Evolutionary conservation across 139 green algal genomes (phyloP).

Genomic region (Ostreobium quekettii): DNA sequence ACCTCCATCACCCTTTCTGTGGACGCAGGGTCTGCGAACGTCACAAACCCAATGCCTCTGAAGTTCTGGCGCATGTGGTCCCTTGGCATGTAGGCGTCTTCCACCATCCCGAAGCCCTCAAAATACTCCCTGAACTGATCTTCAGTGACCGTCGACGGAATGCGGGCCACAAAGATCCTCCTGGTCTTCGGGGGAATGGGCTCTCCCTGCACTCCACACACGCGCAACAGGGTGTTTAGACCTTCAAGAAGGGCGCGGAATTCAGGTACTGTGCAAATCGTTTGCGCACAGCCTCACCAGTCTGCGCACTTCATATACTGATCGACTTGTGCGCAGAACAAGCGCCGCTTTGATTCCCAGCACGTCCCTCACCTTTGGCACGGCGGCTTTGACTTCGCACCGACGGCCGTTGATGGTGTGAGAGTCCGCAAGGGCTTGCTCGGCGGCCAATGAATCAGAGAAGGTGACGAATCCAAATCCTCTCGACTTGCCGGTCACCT

Average conservation of each 20-base stretch:
- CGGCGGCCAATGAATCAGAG: slow-evolving; percentile 29
- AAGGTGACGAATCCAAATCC: slow-evolving; percentile 69
- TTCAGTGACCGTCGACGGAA: slow-evolving; percentile 66
- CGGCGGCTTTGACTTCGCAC: slow-evolving; percentile 66
- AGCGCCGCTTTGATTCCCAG: too few relatives aligned
- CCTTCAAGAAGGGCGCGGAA: too few relatives aligned
- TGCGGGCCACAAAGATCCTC: slow-evolving; percentile 81
- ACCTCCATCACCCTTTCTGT: slow-evolving; percentile 55
- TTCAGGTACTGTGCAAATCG: too few relatives aligned
- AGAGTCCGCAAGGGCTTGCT: slow-evolving; percentile 32
- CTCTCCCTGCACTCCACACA: slow-evolving; percentile 16
- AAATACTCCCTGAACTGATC: slow-evolving; percentile 74
- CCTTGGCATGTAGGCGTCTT: slow-evolving; percentile 85
- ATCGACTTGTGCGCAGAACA: too few relatives aligned
- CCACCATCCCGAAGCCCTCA: slow-evolving; percentile 67
- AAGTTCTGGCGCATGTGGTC: slow-evolving; percentile 57
- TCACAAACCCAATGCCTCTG: slow-evolving; percentile 84
- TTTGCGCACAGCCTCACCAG: too few relatives aligned
- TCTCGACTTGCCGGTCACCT: slow-evolving; percentile 34
- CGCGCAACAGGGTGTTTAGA: too few relatives aligned
- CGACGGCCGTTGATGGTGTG: slow-evolving; percentile 63
- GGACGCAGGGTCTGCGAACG: slow-evolving; percentile 57
- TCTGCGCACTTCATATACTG: too few relatives aligned
- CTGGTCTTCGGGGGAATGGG: too few relatives aligned
- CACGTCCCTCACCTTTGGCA: slow-evolving; percentile 65